Conservation (phyloP, 1,139 yeast species). For the Hyphopichia khmerensis region DNA sequence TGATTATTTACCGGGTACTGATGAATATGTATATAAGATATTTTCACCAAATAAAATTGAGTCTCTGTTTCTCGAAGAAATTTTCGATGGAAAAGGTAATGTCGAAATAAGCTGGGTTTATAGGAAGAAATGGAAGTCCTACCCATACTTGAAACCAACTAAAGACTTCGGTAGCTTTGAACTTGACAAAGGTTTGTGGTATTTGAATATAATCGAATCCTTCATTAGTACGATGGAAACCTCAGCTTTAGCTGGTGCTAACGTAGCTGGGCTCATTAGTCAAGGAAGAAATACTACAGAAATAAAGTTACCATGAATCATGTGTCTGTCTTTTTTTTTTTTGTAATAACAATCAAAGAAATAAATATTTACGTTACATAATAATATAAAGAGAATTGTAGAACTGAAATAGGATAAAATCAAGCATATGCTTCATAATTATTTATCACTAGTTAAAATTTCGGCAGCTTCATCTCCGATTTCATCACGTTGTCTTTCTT, state of each 20-base stretch:
- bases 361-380: neutral
- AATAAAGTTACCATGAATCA: neutral
- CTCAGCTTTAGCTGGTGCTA: slow-evolving; percentile 45
- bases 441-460: slow-evolving; percentile 19
- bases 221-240: slow-evolving; percentile 51
- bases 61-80: slow-evolving; percentile 12
- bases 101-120: slow-evolving; percentile 10
- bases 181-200: slow-evolving; percentile 28
- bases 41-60: slow-evolving; percentile 25
- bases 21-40: slow-evolving; percentile 36
- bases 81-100: slow-evolving; percentile 11
- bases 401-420: neutral
- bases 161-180: slow-evolving; percentile 20
- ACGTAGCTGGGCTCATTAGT: slow-evolving; percentile 32
- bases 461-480: slow-evolving; percentile 40
- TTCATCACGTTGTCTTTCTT: slow-evolving; percentile 50
- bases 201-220: slow-evolving; percentile 40
- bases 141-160: slow-evolving; percentile 27
- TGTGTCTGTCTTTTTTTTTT: neutral
- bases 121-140: slow-evolving; percentile 30
- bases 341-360: neutral
- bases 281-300: neutral
- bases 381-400: neutral
- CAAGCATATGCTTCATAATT: no score
- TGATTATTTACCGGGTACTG: slow-evolving; percentile 16